Conservation (phyloP, 1,139 yeast genomes). For the Blastobotrys ciferrii region DNA sequence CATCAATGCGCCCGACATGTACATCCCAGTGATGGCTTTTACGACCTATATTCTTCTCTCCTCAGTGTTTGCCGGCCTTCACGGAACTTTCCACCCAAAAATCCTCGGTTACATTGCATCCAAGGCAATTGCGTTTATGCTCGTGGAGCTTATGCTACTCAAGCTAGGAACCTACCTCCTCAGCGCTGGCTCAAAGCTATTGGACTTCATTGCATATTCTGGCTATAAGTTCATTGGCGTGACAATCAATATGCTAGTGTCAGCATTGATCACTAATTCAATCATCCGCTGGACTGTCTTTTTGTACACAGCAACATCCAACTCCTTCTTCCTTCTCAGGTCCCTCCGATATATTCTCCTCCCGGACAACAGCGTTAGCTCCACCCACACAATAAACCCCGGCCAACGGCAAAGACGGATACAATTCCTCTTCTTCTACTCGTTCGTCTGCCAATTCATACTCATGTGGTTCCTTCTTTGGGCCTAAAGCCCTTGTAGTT, state of each 20-base stretch:
- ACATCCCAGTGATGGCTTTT: conserved; percentile 74
- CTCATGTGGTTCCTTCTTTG: conserved; percentile 53
- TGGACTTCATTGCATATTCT: conserved; percentile 86
- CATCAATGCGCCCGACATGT: conserved; percentile 92
- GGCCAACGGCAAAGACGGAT: conserved; percentile 79
- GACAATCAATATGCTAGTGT: conserved; percentile 39
- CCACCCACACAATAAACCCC: conserved; percentile 39
- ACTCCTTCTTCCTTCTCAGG: conserved; percentile 57
- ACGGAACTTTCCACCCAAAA: conserved; percentile 92
- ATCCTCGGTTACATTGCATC: conserved; percentile 88
- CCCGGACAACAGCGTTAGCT: conserved; percentile 40
- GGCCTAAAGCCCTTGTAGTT: conserved; percentile 1
- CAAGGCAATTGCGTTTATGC: conserved; percentile 78
- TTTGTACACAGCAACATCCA: conserved; percentile 40
- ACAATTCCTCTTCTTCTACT: conserved; percentile 81
- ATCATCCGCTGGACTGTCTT: conserved; percentile 45
- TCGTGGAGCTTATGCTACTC: conserved; percentile 63
- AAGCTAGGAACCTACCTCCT: conserved; percentile 64
- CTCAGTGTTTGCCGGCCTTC: conserved; percentile 82
- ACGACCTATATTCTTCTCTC: conserved; percentile 83
- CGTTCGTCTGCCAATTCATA: conserved; percentile 74
- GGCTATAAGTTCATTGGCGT: conserved; percentile 91
- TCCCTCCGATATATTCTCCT: conserved; percentile 76
- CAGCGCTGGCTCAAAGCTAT: conserved; percentile 55
- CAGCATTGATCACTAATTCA: conserved; percentile 42